Percentiles rank a stretch among this genome's conserved stretches.
phyloP scores from a whole-genome alignment of 2,329 filamentous ascomycete genomes.

The Anisogramma anomala region DNA sequence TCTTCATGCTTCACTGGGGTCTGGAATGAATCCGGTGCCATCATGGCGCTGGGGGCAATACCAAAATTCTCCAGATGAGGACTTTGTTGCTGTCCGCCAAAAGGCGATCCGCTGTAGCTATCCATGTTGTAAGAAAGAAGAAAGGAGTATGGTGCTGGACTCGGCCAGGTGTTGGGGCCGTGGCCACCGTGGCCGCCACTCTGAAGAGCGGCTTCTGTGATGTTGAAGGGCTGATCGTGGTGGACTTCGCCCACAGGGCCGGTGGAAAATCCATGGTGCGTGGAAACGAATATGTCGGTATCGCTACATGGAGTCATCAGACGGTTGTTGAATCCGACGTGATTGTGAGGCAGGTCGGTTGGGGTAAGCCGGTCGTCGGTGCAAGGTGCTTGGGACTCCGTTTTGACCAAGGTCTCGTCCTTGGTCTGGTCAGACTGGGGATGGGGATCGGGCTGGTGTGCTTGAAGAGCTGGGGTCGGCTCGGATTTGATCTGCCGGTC shows the following conservation, averaged over 20 bases:
- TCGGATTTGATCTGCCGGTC: conserved; percentile 31
- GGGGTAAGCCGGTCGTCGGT: conserved; percentile 21
- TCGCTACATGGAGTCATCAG: conserved; percentile 46
- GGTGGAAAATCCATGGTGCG: conserved; percentile 20
- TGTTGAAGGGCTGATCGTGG: conserved; percentile 21
- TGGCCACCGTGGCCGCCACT: conserved; percentile 20
- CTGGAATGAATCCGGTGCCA: conserved; percentile 3
- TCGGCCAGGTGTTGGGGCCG: conserved; percentile 22
- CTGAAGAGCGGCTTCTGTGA: conserved; percentile 19
- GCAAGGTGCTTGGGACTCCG: conserved; percentile 18
- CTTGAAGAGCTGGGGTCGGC: conserved; percentile 18
- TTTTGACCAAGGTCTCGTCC: conserved; percentile 23
- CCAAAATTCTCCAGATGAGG: conserved; percentile 10
- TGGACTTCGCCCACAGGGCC: conserved; percentile 24
- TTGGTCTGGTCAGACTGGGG: conserved; percentile 24
- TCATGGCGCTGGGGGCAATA: conserved; percentile 10
- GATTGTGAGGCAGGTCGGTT: conserved; percentile 23
- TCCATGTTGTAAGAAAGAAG: conserved; percentile 24
- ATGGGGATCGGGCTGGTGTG: conserved; percentile 13
- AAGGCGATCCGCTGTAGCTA: conserved; percentile 17
- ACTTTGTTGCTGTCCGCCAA: conserved; percentile 16
- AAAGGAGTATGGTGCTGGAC: conserved; percentile 26
- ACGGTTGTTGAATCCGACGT: conserved; percentile 24
- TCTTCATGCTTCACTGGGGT: conserved; percentile 13
- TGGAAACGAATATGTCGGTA: conserved; percentile 27